Evolutionary conservation across 176 grass and related monocot genomes (phyloP).

Genomic region (Avena insularis): DNA sequence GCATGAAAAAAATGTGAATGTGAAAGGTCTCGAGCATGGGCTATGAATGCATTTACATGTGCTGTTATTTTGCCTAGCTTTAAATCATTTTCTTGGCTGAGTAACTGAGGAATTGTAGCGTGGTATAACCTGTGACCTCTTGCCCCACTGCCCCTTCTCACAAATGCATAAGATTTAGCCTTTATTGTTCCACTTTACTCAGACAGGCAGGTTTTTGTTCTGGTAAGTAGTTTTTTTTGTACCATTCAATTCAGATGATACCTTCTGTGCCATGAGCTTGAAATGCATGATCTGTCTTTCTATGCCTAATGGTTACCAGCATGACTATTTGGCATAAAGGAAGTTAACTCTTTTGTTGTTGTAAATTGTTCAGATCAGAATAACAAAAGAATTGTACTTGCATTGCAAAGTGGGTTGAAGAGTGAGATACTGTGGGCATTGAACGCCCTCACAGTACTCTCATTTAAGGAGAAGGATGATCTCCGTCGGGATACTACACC

Average conservation of each 20-base stretch:
- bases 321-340: conserved; percentile 30
- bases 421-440: conserved; percentile 95
- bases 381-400: conserved; percentile 98
- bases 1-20: conserved; percentile 13
- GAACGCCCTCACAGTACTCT: conserved; percentile 88
- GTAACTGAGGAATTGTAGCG: not conserved
- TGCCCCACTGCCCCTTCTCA: not conserved
- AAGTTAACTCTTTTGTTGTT: conserved; percentile 35
- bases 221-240: not conserved
- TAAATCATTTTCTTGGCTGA: not conserved
- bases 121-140: conserved; percentile 12
- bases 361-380: conserved; percentile 81
- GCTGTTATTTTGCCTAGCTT: not conserved
- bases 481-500: conserved; percentile 77
- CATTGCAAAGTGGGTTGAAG: conserved; percentile 96
- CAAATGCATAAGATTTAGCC: not conserved
- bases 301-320: not conserved
- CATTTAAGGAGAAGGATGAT: conserved; percentile 99
- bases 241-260: conserved; percentile 27
- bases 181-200: conserved; percentile 31
- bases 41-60: not conserved
- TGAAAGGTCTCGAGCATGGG: not conserved
- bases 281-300: conserved; percentile 29
- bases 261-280: conserved; percentile 17
- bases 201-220: not conserved